Percentiles rank a stretch among this genome's conserved stretches.
These are phyloP conservation scores for Trichoderma gracile DNA, from an alignment of 2,329 filamentous ascomycete species.

Conservation along the genomic window DNA sequence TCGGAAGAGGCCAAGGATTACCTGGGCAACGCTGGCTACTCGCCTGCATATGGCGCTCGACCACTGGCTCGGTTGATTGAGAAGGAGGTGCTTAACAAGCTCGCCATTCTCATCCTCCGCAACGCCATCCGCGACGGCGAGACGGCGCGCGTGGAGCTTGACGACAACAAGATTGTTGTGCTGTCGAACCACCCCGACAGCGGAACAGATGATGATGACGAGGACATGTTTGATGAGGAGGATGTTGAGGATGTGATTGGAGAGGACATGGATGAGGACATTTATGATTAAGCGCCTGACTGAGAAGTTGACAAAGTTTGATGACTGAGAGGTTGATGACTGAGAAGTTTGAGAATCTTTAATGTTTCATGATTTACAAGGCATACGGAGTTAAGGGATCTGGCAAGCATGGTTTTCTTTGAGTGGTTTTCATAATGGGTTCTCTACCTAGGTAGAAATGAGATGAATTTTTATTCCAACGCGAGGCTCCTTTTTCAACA, in stretches of 20 bases:
- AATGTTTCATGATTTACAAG: not conserved
- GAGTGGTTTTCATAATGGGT: not conserved
- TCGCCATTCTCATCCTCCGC: slow-evolving; percentile 88
- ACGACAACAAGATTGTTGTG: slow-evolving; percentile 77
- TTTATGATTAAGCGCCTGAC: slow-evolving; percentile 42
- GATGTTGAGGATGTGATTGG: slow-evolving; percentile 68
- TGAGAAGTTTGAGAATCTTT: not conserved
- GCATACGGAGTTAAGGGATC: slow-evolving; percentile 9
- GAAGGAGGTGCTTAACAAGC: slow-evolving; percentile 91
- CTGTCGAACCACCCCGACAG: slow-evolving; percentile 75
- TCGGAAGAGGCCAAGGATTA: slow-evolving; percentile 88
- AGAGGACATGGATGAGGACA: slow-evolving; percentile 62
- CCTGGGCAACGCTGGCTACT: slow-evolving; percentile 87
- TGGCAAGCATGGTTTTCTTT: not conserved
- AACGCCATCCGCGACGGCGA: slow-evolving; percentile 86
- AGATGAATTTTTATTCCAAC: not conserved
- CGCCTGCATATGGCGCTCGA: slow-evolving; percentile 89
- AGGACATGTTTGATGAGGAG: slow-evolving; percentile 71
- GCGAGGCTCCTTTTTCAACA: not conserved
- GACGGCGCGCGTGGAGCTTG: slow-evolving; percentile 73
- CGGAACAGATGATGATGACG: slow-evolving; percentile 63
- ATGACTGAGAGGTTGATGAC: too few species aligned
- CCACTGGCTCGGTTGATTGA: slow-evolving; percentile 89
- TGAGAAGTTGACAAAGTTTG: not conserved
- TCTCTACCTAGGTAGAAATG: not conserved